Conservation (phyloP, 768 basidiomycete species). For the Rhizopogon vinicolor region DNA sequence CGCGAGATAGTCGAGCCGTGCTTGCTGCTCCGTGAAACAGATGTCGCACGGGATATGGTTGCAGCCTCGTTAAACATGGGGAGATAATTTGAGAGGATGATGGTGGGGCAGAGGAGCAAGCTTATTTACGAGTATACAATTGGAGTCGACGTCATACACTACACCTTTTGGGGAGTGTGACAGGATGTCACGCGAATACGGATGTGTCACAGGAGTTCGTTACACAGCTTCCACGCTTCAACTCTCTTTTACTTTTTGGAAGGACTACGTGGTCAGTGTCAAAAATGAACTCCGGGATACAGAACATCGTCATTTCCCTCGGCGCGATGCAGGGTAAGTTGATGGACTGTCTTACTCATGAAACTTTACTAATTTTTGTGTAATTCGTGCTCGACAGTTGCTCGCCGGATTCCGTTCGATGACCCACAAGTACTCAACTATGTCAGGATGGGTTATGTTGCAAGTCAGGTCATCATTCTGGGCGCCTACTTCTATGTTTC, state of each 20-base stretch:
- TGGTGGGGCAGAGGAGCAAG: not conserved
- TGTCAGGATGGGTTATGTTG: slow-evolving; percentile 80
- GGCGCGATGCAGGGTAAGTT: slow-evolving; percentile 84
- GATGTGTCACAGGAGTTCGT: slow-evolving; percentile 9
- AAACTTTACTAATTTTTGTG: not conserved
- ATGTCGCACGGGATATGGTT: slow-evolving; percentile 66
- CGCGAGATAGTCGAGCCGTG: slow-evolving; percentile 72
- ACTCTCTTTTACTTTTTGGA: slow-evolving; percentile 3
- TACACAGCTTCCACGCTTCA: slow-evolving; percentile 2
- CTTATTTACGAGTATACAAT: not conserved
- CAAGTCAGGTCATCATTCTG: slow-evolving; percentile 66
- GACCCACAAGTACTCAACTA: slow-evolving; percentile 78
- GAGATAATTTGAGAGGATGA: not conserved
- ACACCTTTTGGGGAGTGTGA: slow-evolving; percentile 17
- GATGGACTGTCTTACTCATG: not conserved
- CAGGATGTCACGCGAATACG: slow-evolving; percentile 12
- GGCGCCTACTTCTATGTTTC: slow-evolving; percentile 80
- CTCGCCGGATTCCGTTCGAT: slow-evolving; percentile 87
- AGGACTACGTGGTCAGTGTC: slow-evolving; percentile 11
- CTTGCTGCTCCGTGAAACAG: slow-evolving; percentile 59
- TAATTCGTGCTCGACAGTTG: slow-evolving; percentile 48
- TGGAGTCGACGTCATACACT: not conserved
- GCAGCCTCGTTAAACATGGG: slow-evolving; percentile 37
- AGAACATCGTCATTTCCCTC: slow-evolving; percentile 86
- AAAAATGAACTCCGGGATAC: slow-evolving; percentile 69